phyloP scores from a whole-genome alignment of 805 yeast genomes.

The Wickerhamomyces kurtzmanii region DNA sequence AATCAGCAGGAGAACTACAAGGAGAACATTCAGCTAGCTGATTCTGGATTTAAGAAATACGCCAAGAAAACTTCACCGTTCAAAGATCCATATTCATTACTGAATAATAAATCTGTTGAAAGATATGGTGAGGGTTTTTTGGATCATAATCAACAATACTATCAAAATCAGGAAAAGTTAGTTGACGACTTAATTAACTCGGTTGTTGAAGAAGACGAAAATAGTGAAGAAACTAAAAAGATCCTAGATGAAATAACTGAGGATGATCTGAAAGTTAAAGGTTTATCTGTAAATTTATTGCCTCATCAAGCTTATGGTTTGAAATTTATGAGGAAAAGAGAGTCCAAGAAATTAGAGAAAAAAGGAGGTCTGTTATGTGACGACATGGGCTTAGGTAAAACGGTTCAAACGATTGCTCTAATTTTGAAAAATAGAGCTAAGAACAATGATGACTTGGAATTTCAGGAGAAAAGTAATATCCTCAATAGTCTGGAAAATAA shows the following conservation, averaged over 20 bases:
- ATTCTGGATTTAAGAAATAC: constrained; percentile 9
- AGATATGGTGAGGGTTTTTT: constrained; percentile 12
- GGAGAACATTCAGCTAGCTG: constrained; percentile 3
- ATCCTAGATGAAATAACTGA: constrained; percentile 7
- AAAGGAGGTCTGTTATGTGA: constrained; percentile 69
- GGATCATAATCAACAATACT: constrained; percentile 5
- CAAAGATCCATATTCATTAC: constrained; percentile 12
- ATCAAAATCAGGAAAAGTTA: constrained; percentile 2
- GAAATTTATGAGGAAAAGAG: constrained; percentile 29
- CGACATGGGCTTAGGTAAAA: constrained; percentile 88
- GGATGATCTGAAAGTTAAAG: constrained; percentile 20
- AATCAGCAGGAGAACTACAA: constrained; percentile 1
- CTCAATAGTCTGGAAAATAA: too few species aligned
- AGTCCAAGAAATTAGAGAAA: constrained; percentile 11
- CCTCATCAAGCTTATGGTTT: constrained; percentile 40
- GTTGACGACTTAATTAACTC: constrained; percentile 8
- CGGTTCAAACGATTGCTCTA: constrained; percentile 67
- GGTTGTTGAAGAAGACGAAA: constrained; percentile 8
- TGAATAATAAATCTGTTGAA: constrained; percentile 7
- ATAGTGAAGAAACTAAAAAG: constrained; percentile 7
- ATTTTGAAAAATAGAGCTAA: constrained; percentile 23
- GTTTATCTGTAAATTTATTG: constrained; percentile 26
- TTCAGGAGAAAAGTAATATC: constrained; percentile 1
- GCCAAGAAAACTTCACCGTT: constrained; percentile 12
- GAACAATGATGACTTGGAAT: constrained; percentile 4